Base-by-base conservation (phyloP, 768 basidiomycete species). In the Amanita molliuscula region DNA sequence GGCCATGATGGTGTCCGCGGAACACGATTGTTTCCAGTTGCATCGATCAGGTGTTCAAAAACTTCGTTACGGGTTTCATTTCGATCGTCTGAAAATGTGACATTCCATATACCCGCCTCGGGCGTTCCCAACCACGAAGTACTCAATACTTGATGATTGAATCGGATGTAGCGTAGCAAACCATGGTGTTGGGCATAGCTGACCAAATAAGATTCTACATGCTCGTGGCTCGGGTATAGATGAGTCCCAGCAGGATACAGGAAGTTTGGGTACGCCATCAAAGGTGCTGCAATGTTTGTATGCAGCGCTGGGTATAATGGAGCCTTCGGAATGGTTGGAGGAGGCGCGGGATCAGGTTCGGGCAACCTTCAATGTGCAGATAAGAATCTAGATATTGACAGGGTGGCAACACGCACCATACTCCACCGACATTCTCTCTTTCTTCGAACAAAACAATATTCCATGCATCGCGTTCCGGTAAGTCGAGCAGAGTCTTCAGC, bases 241-340 rank as follows among this genome's bases (percentile, higher is more conserved):
- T 75, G 69, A 2, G 77, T 79, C 4, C 66, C 64, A 0, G 71
- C 72, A 0, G 69, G 72, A 49, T 74, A 81, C 0, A 78, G 72
- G 59, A 77, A 74, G 9, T 65, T 58, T n/a, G 77, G 78, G 55
- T 73, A 78, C 0, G 78, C 74, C 77, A 81, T 80, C 8, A 68
- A 69, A 1, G 79, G 79, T 3, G 74, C 67, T 11, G 78, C 76
- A 0, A 74, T 77, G 59, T 81, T 81, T 11, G 75, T 78, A 49
- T 61, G 70, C 15, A 82, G 66, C 11, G 61, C 64, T 4, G 78
- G 77, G 53, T 82, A 82, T 4, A 79, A 54, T 0, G 78, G 75
- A 0, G 76, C 77, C 57, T 77, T 71, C 2, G 79, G 79, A 4
- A 82, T 61, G 2, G 57, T 55, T 4, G 78, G 78, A 15, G 76